Conservation (phyloP, 495 filamentous ascomycete species). For the Aspergillus funiculosus region DNA sequence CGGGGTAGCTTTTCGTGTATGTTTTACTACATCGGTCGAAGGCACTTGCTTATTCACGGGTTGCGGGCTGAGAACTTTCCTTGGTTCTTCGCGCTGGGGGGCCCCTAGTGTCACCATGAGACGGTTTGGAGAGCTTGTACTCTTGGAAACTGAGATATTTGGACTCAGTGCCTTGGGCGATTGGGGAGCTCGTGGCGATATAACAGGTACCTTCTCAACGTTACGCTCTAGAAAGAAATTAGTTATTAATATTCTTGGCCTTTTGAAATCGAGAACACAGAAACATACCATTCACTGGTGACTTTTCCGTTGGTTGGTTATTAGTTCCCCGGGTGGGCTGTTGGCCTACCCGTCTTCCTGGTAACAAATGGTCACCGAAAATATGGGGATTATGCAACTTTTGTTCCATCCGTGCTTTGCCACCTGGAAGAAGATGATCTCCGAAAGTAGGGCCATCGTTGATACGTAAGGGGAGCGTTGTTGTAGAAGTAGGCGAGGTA, state of each 20-base stretch:
- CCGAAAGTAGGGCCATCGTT: not conserved
- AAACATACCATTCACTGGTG: slow-evolving; percentile 2
- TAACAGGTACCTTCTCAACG: not conserved
- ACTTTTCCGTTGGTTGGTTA: not conserved
- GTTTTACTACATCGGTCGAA: not conserved
- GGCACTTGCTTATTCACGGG: not conserved
- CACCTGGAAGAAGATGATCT: slow-evolving; percentile 16
- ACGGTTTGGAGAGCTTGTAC: not conserved
- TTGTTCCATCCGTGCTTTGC: no score
- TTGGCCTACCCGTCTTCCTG: slow-evolving; percentile 11
- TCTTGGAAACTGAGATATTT: not conserved
- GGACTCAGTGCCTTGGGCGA: not conserved
- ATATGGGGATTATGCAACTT: slow-evolving; percentile 3
- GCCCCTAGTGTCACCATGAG: not conserved
- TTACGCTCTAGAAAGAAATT: not conserved
- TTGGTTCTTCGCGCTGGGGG: not conserved
- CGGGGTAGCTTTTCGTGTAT: not conserved
- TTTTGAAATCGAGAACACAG: not conserved
- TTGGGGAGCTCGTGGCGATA: not conserved
- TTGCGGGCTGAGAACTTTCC: not conserved
- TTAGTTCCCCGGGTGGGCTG: not conserved
- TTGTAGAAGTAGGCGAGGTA: not conserved
- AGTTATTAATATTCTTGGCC: not conserved
- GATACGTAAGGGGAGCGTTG: not conserved
- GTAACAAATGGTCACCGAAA: slow-evolving; percentile 21